Evolutionary conservation across 75 land plant species (phyloP).

Genomic region (Larix kaempferi): DNA sequence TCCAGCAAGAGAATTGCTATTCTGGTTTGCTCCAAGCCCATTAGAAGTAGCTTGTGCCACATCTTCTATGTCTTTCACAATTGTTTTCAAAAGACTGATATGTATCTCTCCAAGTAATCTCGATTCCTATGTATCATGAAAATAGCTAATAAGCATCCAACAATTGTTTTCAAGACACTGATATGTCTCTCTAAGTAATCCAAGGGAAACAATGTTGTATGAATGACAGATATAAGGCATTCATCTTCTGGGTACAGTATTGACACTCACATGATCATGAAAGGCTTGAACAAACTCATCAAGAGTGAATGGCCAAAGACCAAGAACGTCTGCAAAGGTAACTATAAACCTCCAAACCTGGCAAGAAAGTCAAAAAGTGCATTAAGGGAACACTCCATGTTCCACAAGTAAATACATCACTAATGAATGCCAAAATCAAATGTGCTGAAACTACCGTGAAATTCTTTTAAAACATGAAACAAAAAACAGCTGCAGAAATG

Average conservation of each 20-base stretch:
- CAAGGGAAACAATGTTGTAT: no score
- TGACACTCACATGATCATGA: constrained; percentile 91
- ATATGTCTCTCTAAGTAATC: constrained; percentile 86
- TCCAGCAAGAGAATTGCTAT: constrained; percentile 62
- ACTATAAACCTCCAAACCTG: constrained; percentile 97
- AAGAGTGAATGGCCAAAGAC: constrained; percentile 97
- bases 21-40: constrained; percentile 65
- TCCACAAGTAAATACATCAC: neutral
- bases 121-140: constrained; percentile 54
- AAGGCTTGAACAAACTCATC: constrained; percentile 97
- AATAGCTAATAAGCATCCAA: constrained; percentile 9
- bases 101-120: constrained; percentile 90
- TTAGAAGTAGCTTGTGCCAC: constrained; percentile 75
- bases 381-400: neutral
- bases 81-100: constrained; percentile 68
- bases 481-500: neutral
- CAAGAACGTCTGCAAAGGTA: constrained; percentile 89
- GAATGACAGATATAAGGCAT: neutral
- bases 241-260: neutral
- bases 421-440: neutral
- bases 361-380: neutral
- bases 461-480: neutral
- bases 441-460: neutral
- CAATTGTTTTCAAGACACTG: constrained; percentile 68
- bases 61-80: constrained; percentile 95